A percentile compares a stretch with the other conserved stretches of the same genome.
Conservation (phyloP, 1,139 yeast species). For the Magnusiomyces suaveolens region DNA sequence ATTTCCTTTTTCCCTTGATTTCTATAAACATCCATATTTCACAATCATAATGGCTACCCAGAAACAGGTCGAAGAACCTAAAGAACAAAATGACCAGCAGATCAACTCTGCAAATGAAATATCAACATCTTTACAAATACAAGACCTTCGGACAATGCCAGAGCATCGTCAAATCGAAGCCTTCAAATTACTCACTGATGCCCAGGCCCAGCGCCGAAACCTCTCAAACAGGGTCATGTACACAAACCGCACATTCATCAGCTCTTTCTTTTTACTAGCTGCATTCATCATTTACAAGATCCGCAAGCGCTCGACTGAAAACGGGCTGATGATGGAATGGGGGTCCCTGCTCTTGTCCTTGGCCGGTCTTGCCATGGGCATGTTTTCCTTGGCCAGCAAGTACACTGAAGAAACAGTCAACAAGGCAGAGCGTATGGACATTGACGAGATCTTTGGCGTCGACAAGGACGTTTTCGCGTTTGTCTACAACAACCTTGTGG, state of each 20-base stretch:
- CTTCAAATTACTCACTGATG: constrained; percentile 19
- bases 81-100: not conserved
- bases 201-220: constrained; percentile 20
- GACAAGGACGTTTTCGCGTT: constrained; percentile 16
- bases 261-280: constrained; percentile 13
- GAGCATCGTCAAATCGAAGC: constrained; percentile 8
- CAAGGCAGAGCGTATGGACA: constrained; percentile 12
- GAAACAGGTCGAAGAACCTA: not conserved
- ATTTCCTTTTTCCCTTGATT: too few relatives aligned
- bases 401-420: constrained; percentile 15
- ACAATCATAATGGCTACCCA: not conserved
- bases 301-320: not conserved
- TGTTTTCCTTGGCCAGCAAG: constrained; percentile 18
- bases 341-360: constrained; percentile 16
- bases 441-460: constrained; percentile 7
- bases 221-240: constrained; percentile 18
- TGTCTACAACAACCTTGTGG: constrained; percentile 17
- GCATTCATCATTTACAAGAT: constrained; percentile 13
- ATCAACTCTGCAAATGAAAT: not conserved
- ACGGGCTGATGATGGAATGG: constrained; percentile 5
- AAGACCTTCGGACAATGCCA: not conserved
- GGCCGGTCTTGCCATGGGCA: constrained; percentile 17
- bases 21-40: too few relatives aligned
- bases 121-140: not conserved
- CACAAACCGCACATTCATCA: constrained; percentile 15